These are phyloP conservation scores for Stygiomarasmius scandens DNA, from an alignment of 1,284 basidiomycete species.

Conservation along the genomic window DNA sequence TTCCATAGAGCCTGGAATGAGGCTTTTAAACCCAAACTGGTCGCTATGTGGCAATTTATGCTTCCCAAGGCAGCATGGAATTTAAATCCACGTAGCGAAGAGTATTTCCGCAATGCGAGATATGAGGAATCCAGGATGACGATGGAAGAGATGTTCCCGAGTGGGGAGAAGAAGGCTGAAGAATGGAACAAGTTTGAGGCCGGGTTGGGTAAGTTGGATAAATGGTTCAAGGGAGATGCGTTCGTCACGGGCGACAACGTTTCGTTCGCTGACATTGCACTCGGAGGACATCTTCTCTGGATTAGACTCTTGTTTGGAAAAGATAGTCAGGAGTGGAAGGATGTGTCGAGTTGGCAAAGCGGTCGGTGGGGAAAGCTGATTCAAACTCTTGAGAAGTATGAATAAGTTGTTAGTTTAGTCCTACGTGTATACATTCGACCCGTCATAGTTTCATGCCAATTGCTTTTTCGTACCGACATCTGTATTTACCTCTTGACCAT, in stretches of 20 bases:
- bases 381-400: constrained; percentile 29
- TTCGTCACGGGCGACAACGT: constrained; percentile 34
- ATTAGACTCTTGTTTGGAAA: constrained; percentile 24
- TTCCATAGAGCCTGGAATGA: constrained; percentile 26
- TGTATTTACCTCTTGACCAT: no score
- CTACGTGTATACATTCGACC: no score
- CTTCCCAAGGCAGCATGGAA: constrained; percentile 13
- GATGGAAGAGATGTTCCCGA: constrained; percentile 37
- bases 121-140: constrained; percentile 27
- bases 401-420: no score
- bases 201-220: constrained; percentile 24
- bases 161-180: constrained; percentile 24
- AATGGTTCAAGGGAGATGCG: constrained; percentile 26
- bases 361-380: constrained; percentile 35
- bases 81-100: constrained; percentile 32
- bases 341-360: constrained; percentile 31
- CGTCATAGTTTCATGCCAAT: no score
- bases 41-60: constrained; percentile 5
- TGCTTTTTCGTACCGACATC: no score
- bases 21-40: constrained; percentile 12
- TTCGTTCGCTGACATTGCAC: constrained; percentile 34
- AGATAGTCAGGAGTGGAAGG: constrained; percentile 28
- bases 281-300: constrained; percentile 31
- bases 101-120: constrained; percentile 34
- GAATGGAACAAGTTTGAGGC: constrained; percentile 28